phyloP scores from a whole-genome alignment of 2,329 filamentous ascomycete genomes.

The Setomelanomma holmii region DNA sequence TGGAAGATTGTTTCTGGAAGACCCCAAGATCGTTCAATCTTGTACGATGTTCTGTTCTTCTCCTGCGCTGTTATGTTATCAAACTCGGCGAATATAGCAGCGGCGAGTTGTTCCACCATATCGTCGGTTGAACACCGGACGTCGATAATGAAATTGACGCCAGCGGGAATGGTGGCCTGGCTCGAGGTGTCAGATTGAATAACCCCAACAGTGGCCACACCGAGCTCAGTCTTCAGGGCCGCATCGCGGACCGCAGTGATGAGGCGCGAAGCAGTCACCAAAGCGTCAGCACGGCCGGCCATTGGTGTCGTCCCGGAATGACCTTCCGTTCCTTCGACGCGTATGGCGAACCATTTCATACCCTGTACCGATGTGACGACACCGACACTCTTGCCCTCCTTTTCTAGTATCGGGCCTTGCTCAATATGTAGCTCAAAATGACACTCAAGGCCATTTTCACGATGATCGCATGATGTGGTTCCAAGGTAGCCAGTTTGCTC shows the following conservation, averaged over 20 bases:
- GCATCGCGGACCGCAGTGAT: slow-evolving; percentile 35
- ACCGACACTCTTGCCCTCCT: slow-evolving; percentile 65
- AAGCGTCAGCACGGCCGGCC: slow-evolving; percentile 58
- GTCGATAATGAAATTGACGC: slow-evolving; percentile 38
- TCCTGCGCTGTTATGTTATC: slow-evolving; percentile 30
- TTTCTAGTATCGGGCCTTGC: slow-evolving; percentile 76
- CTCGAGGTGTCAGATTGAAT: slow-evolving; percentile 38
- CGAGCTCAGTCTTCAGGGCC: slow-evolving; percentile 23
- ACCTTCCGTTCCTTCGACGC: slow-evolving; percentile 41
- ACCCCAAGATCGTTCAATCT: slow-evolving; percentile 31
- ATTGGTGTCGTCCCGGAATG: slow-evolving; percentile 72
- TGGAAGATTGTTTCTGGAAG: slow-evolving; percentile 36
- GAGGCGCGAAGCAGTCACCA: slow-evolving; percentile 36
- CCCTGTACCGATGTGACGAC: slow-evolving; percentile 75
- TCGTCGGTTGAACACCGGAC: slow-evolving; percentile 35
- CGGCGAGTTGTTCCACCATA: slow-evolving; percentile 32
- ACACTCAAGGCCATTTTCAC: slow-evolving; percentile 68
- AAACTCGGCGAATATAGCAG: slow-evolving; percentile 27
- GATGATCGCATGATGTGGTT: slow-evolving; percentile 60
- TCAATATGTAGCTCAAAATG: slow-evolving; percentile 87
- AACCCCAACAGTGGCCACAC: slow-evolving; percentile 39
- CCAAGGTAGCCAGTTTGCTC: slow-evolving; percentile 43
- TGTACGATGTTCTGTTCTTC: slow-evolving; percentile 28
- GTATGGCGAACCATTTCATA: slow-evolving; percentile 68
- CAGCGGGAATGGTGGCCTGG: slow-evolving; percentile 38